These are phyloP conservation scores for Elaeagnus macrophylla DNA, from an alignment of 306 rosid species.

Conservation along the genomic window DNA sequence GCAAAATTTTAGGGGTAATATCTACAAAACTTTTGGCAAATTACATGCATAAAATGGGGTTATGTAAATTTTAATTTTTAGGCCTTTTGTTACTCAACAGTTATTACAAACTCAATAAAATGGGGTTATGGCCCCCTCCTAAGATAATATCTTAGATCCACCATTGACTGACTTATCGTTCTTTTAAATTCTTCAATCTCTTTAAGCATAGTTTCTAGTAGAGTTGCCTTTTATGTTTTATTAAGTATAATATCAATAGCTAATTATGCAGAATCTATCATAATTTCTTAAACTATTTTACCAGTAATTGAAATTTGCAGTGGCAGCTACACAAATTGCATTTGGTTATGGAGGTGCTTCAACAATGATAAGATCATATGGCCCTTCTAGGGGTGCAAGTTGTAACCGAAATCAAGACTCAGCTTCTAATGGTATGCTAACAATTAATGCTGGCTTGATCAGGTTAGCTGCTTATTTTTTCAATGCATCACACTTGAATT, in stretches of 20 bases:
- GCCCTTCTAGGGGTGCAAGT: constrained; percentile 27
- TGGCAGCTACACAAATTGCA: constrained; percentile 51
- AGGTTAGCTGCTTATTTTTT: constrained; percentile 19
- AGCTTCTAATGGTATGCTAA: constrained; percentile 32
- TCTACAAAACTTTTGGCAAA: too few relatives aligned
- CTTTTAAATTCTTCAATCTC: too few relatives aligned
- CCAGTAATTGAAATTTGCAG: constrained; percentile 27
- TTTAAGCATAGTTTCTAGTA: too few relatives aligned
- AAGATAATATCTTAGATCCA: too few relatives aligned
- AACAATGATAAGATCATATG: constrained; percentile 36
- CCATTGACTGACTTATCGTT: too few relatives aligned
- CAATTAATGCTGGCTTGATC: constrained; percentile 9
- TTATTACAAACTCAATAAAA: too few relatives aligned
- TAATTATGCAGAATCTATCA: neutral
- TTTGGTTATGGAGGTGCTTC: constrained; percentile 67
- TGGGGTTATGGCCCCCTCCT: too few relatives aligned
- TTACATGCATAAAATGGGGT: too few relatives aligned
- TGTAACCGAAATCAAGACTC: constrained; percentile 23
- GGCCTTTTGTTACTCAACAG: too few relatives aligned
- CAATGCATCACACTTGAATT: constrained; percentile 13
- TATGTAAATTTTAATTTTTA: too few relatives aligned
- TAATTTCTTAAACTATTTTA: neutral
- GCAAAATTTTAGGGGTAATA: too few relatives aligned
- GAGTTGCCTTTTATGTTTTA: neutral
- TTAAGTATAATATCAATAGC: neutral